Percentiles rank a stretch among this genome's conserved stretches.
These are phyloP conservation scores for Oryza glaberrima DNA, from an alignment of 176 grass and related monocot genomes.

Conservation along the genomic window DNA sequence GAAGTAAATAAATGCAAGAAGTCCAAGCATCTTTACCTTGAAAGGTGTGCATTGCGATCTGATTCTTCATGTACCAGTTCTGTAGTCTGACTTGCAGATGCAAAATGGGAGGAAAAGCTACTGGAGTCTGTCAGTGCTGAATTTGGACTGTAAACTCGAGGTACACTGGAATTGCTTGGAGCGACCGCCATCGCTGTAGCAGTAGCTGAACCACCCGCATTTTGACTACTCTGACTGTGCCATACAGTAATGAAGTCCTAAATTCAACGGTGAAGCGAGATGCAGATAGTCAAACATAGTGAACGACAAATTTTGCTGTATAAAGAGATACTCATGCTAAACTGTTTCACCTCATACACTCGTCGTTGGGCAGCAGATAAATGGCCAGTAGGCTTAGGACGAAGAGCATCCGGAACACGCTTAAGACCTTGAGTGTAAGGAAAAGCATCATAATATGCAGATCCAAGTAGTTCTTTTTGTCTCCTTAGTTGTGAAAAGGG, in stretches of 20 bases:
- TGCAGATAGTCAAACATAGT: slow-evolving; percentile 1
- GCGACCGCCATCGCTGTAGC: slow-evolving; percentile 36
- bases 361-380: slow-evolving; percentile 64
- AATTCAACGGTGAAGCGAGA: slow-evolving; percentile 38
- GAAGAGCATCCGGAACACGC: slow-evolving; percentile 73
- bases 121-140: slow-evolving; percentile 43
- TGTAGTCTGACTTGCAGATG: slow-evolving; percentile 54
- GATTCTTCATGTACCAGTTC: slow-evolving; percentile 64
- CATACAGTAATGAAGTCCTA: slow-evolving; percentile 94
- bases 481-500: slow-evolving; percentile 75
- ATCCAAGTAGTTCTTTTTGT: slow-evolving; percentile 76
- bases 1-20: slow-evolving; percentile 22
- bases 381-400: slow-evolving; percentile 74
- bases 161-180: slow-evolving; percentile 46
- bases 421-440: slow-evolving; percentile 77
- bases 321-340: not conserved
- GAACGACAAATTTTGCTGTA: slow-evolving; percentile 7
- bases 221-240: slow-evolving; percentile 82
- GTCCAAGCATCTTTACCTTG: slow-evolving; percentile 42
- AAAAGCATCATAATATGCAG: slow-evolving; percentile 83
- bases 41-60: slow-evolving; percentile 57
- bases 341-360: slow-evolving; percentile 84
- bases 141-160: slow-evolving; percentile 76
- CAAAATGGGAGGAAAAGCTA: slow-evolving; percentile 55
- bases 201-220: slow-evolving; percentile 58